Evolutionary conservation across 2,329 filamentous ascomycete genomes (phyloP).

Genomic region (Orbilia oligospora): DNA sequence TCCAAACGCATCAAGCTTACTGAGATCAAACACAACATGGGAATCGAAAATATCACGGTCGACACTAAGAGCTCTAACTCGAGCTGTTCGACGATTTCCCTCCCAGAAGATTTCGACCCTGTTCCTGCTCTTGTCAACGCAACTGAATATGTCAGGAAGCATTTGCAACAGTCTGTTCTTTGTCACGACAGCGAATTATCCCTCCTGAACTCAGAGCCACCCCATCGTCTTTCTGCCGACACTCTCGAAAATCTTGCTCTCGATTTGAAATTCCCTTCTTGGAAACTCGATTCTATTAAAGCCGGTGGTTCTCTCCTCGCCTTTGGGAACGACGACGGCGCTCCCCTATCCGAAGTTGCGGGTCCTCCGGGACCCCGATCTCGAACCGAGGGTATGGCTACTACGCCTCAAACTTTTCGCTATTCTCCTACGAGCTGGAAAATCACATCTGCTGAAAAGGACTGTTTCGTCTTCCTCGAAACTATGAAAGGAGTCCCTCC

Average conservation of each 20-base stretch:
- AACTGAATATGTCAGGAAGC: slow-evolving; percentile 15
- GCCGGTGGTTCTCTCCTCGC: background rate
- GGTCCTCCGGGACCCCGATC: background rate
- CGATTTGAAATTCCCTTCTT: slow-evolving; percentile 1
- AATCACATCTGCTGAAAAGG: background rate
- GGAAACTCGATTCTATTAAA: slow-evolving; percentile 42
- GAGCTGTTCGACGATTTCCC: slow-evolving; percentile 26
- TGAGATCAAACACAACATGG: slow-evolving; percentile 2
- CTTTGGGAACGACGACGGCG: slow-evolving; percentile 6
- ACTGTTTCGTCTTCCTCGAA: slow-evolving; percentile 24
- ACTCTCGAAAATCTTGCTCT: background rate
- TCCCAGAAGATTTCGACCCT: slow-evolving; percentile 7
- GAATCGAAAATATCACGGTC: background rate
- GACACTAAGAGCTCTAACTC: background rate
- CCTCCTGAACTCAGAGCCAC: background rate
- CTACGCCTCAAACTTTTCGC: slow-evolving; percentile 5
- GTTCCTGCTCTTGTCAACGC: background rate
- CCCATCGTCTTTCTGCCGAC: background rate
- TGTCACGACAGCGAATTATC: background rate
- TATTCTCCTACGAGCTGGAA: slow-evolving; percentile 18
- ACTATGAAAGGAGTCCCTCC: slow-evolving; percentile 20
- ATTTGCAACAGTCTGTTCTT: slow-evolving; percentile 13
- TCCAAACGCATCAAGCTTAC: slow-evolving; percentile 14
- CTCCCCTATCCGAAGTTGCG: background rate
- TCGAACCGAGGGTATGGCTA: background rate